Conservation (phyloP, 1,284 basidiomycete genomes). For the Ustilago curta region DNA sequence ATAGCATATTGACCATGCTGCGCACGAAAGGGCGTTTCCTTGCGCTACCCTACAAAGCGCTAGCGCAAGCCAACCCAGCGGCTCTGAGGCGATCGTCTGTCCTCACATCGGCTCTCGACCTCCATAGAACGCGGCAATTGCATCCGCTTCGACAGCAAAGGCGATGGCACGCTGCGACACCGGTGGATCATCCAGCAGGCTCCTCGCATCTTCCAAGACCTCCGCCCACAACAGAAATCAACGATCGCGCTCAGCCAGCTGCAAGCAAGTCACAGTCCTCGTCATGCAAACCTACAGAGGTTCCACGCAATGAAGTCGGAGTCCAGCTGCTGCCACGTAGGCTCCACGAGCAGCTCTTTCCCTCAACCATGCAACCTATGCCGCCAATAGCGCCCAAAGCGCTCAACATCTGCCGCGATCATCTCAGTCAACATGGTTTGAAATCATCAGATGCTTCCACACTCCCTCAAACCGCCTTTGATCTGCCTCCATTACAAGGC, state of each 20-base stretch:
- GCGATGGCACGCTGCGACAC: slow-evolving; percentile 39
- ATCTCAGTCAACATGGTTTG: slow-evolving; percentile 83
- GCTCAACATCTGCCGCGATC: slow-evolving; percentile 81
- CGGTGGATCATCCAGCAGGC: slow-evolving; percentile 22
- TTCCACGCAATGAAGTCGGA: slow-evolving; percentile 80
- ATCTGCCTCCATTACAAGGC: slow-evolving; percentile 86
- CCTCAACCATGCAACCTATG: slow-evolving; percentile 74
- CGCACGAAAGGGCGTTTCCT: neutral
- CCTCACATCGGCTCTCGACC: neutral
- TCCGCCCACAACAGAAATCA: slow-evolving; percentile 11
- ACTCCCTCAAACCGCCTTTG: slow-evolving; percentile 82
- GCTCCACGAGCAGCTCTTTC: slow-evolving; percentile 87
- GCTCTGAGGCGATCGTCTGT: neutral
- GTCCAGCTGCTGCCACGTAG: slow-evolving; percentile 88
- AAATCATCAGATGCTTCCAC: slow-evolving; percentile 83
- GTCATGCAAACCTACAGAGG: neutral
- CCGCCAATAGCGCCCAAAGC: slow-evolving; percentile 76
- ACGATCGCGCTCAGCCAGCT: neutral
- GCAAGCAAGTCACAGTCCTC: neutral
- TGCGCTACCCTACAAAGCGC: neutral
- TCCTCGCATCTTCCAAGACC: slow-evolving; percentile 1
- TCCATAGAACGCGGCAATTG: neutral
- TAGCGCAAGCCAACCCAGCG: neutral
- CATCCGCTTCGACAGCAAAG: slow-evolving; percentile 19
- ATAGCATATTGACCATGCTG: neutral